Evolutionary conservation across 73 alveolate genomes (phyloP).

Genomic region (Paramecium primaurelia): DNA sequence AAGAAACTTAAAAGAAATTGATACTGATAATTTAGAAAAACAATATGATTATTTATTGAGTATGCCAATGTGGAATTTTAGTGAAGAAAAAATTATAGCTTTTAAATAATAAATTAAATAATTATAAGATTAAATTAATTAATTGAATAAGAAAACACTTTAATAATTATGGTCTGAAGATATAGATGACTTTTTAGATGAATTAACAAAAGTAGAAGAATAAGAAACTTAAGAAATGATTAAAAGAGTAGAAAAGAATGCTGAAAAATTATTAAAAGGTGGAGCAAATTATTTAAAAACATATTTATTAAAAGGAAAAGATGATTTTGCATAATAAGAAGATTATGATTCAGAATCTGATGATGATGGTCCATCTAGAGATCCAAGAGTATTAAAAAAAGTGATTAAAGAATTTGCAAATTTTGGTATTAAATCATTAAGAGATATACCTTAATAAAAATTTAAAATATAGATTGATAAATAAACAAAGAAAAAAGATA

Average conservation of each 20-base stretch:
- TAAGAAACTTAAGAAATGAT: not conserved
- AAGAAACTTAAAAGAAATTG: not conserved
- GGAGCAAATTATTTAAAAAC: not conserved
- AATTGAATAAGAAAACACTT: not conserved
- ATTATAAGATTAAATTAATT: not conserved
- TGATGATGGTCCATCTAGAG: not conserved
- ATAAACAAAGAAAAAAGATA: not conserved
- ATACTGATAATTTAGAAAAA: not conserved
- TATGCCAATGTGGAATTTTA: slow-evolving; percentile 29
- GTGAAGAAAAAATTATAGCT: not conserved
- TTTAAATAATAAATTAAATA: not conserved
- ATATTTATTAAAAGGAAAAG: not conserved
- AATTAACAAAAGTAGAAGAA: not conserved
- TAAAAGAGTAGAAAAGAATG: slow-evolving; percentile 26
- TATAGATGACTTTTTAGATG: not conserved
- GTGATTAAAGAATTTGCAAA: not conserved
- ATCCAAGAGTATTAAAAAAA: not conserved
- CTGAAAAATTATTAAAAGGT: slow-evolving; percentile 17
- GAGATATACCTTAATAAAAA: not conserved
- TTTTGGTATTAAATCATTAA: not conserved
- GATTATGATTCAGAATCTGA: slow-evolving; percentile 30
- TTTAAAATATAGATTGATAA: not conserved
- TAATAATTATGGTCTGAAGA: not conserved
- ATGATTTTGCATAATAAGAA: not conserved
- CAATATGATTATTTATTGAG: slow-evolving; percentile 15